These are phyloP conservation scores for Lodderomyces metapsilosis DNA, from an alignment of 1,139 yeast species.

Conservation along the genomic window DNA sequence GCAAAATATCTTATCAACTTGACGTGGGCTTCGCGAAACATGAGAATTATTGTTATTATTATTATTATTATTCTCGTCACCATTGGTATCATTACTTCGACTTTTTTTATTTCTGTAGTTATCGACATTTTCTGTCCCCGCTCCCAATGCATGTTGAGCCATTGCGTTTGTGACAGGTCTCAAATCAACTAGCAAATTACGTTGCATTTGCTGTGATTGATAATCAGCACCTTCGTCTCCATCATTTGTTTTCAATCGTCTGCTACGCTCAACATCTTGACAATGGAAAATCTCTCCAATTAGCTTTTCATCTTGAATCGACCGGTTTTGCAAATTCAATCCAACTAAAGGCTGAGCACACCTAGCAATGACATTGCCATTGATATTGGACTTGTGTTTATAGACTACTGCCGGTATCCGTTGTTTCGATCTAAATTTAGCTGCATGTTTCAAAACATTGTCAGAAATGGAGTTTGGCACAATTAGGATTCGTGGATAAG, in stretches of 20 bases:
- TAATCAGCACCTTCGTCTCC: slow-evolving; percentile 19
- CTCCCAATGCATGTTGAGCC: slow-evolving; percentile 96
- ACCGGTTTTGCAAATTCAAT: slow-evolving; percentile 72
- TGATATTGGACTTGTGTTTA: slow-evolving; percentile 55
- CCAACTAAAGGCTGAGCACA: slow-evolving; percentile 96
- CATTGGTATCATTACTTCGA: slow-evolving; percentile 3
- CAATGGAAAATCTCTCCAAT: slow-evolving; percentile 67
- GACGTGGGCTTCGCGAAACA: slow-evolving; percentile 14
- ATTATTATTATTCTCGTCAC: slow-evolving; percentile 9
- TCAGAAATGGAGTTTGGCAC: slow-evolving; percentile 81
- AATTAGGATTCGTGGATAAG: slow-evolving; percentile 69
- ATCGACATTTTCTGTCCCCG: slow-evolving; percentile 93
- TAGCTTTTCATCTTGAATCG: slow-evolving; percentile 87
- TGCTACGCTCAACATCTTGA: slow-evolving; percentile 34
- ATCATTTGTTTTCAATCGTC: slow-evolving; percentile 14
- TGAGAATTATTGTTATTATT: slow-evolving; percentile 8
- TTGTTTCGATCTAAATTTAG: slow-evolving; percentile 79
- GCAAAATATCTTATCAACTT: slow-evolving; percentile 65
- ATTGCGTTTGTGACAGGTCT: slow-evolving; percentile 92
- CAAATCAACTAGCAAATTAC: slow-evolving; percentile 82
- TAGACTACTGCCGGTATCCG: slow-evolving; percentile 84
- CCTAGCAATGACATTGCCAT: slow-evolving; percentile 79
- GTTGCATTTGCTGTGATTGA: slow-evolving; percentile 41
- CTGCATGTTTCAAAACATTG: slow-evolving; percentile 77
- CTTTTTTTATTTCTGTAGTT: slow-evolving; percentile 50